Conservation (phyloP, 2,329 filamentous ascomycete genomes). For the Nemania sp. region DNA sequence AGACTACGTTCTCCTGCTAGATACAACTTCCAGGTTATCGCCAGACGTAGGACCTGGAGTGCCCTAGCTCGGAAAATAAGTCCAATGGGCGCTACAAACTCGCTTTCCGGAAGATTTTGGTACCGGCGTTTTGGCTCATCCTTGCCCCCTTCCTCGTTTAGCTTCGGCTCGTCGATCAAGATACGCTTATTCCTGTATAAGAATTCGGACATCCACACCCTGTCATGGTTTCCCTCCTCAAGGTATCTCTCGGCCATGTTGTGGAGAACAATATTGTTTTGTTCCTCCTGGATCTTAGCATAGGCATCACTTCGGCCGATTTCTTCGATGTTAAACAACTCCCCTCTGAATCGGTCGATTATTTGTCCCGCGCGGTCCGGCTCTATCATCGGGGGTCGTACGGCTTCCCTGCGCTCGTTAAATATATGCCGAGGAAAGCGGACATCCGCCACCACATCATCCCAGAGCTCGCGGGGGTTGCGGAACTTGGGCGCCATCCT, state of each 20-base stretch:
- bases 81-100: conserved; percentile 23
- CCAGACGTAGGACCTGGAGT: conserved; percentile 23
- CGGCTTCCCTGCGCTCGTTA: background rate
- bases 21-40: conserved; percentile 26
- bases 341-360: background rate
- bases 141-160: conserved; percentile 19
- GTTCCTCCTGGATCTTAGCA: background rate
- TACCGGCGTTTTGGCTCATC: conserved; percentile 24
- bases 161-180: conserved; percentile 12
- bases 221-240: too few relatives aligned
- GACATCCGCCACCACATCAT: conserved; percentile 26
- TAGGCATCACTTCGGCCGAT: too few relatives aligned
- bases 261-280: background rate
- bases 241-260: background rate
- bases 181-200: conserved; percentile 10
- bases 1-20: background rate
- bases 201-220: too few relatives aligned
- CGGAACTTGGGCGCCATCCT: conserved; percentile 5
- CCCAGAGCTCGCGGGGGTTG: conserved; percentile 27
- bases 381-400: conserved; percentile 30
- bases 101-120: background rate
- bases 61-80: conserved; percentile 26
- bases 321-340: background rate
- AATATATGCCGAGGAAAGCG: conserved; percentile 15
- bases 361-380: conserved; percentile 4